phyloP scores from a whole-genome alignment of 2,329 filamentous ascomycete genomes.

The Exophiala oligosperma region DNA sequence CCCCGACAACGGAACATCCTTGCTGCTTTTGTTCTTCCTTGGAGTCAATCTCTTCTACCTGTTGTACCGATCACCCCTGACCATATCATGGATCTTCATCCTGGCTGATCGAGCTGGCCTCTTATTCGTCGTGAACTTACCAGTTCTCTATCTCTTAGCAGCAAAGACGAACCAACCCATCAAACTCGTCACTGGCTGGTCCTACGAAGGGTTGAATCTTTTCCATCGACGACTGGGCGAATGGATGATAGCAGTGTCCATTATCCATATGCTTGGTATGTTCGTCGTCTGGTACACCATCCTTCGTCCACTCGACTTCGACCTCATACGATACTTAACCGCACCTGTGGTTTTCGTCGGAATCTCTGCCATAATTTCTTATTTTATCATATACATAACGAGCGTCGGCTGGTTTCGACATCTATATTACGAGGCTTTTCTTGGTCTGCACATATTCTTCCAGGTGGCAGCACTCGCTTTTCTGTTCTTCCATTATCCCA shows the following conservation, averaged over 20 bases:
- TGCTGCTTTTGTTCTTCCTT: conserved; percentile 54
- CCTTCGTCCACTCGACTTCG: conserved; percentile 52
- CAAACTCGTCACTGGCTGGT: conserved; percentile 60
- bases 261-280: conserved; percentile 59
- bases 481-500: conserved; percentile 61
- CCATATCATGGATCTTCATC: conserved; percentile 54
- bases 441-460: conserved; percentile 58
- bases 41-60: conserved; percentile 60
- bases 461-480: conserved; percentile 57
- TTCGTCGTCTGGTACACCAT: conserved; percentile 55
- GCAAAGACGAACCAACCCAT: conserved; percentile 66
- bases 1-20: conserved; percentile 57
- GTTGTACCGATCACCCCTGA: conserved; percentile 53
- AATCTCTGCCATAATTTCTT: conserved; percentile 56
- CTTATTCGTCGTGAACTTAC: conserved; percentile 52
- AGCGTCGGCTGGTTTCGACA: conserved; percentile 61
- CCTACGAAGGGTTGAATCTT: conserved; percentile 66
- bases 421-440: conserved; percentile 63
- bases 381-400: conserved; percentile 63
- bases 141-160: conserved; percentile 60
- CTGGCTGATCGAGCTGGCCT: conserved; percentile 60
- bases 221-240: conserved; percentile 65
- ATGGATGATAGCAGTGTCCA: conserved; percentile 59
- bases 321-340: conserved; percentile 52
- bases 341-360: conserved; percentile 56